These are phyloP conservation scores for Termitomyces sp. DNA, from an alignment of 768 basidiomycete species.

Conservation along the genomic window DNA sequence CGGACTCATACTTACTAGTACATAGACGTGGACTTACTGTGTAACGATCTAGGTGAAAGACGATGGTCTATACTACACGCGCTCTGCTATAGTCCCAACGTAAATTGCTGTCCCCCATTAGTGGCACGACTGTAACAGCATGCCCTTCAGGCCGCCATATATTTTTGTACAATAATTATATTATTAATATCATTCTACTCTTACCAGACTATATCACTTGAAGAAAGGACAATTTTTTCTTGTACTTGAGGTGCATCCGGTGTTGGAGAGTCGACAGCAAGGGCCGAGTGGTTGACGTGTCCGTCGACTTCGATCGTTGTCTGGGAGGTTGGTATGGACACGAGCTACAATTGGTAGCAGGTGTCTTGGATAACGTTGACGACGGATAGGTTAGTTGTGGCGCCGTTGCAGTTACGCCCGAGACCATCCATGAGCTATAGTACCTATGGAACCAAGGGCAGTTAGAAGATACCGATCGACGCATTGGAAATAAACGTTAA, in stretches of 20 bases:
- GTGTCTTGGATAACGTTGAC: slow-evolving; percentile 26
- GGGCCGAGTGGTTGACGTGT: slow-evolving; percentile 18
- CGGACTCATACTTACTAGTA: too few species aligned
- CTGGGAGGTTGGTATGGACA: slow-evolving; percentile 25
- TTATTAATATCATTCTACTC: too few species aligned
- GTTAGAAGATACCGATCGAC: neutral
- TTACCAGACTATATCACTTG: too few species aligned
- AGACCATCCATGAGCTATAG: slow-evolving; percentile 2
- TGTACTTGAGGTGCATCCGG: neutral
- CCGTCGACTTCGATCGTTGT: slow-evolving; percentile 40
- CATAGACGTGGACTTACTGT: too few species aligned
- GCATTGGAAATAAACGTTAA: neutral
- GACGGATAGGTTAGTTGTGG: slow-evolving; percentile 24
- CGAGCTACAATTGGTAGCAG: slow-evolving; percentile 30
- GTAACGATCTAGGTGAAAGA: too few species aligned
- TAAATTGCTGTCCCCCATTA: too few species aligned
- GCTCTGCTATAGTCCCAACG: too few species aligned
- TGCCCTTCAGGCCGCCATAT: too few species aligned
- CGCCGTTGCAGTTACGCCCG: neutral
- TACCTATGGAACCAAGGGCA: neutral
- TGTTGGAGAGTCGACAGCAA: neutral
- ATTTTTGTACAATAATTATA: too few species aligned
- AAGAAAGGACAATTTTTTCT: too few species aligned
- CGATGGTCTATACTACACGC: too few species aligned
- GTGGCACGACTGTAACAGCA: too few species aligned